Evolutionary conservation across 2,329 filamentous ascomycete genomes (phyloP).

Genomic region (Leptographium procerum): DNA sequence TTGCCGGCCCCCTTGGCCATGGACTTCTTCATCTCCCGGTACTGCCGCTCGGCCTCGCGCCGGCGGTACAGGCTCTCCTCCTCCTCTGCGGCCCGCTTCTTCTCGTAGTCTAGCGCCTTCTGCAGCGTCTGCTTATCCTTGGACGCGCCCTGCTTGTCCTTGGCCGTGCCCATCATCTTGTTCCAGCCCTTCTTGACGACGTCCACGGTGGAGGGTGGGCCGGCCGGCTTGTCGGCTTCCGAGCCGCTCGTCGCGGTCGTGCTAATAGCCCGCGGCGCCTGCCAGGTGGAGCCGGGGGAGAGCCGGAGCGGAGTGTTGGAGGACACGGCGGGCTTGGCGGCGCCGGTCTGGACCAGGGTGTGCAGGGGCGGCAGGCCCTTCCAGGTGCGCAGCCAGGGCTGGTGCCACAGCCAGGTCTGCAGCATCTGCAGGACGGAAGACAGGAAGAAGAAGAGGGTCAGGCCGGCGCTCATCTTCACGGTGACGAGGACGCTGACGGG

Average conservation of each 20-base stretch:
- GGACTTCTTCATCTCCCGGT: conserved; percentile 10
- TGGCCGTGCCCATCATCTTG: conserved; percentile 12
- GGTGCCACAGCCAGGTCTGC: conserved; percentile 35
- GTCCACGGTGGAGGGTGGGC: conserved; percentile 7
- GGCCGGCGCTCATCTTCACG: conserved; percentile 29
- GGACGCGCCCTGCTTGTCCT: conserved; percentile 10
- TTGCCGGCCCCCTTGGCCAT: conserved; percentile 2
- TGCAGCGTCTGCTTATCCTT: conserved; percentile 6
- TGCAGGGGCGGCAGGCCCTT: conserved; percentile 25
- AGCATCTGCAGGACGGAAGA: conserved; percentile 24
- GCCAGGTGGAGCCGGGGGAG: conserved; percentile 14
- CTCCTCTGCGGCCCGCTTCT: conserved; percentile 54
- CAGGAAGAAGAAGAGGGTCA: conserved; percentile 53
- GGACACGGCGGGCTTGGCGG: neutral
- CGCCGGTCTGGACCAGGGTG: neutral
- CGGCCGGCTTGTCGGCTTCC: conserved; percentile 7
- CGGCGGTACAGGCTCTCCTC: conserved; percentile 13
- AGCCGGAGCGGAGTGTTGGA: conserved; percentile 7
- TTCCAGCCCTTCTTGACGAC: conserved; percentile 12
- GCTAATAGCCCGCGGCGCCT: conserved; percentile 20
- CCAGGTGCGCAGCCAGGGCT: conserved; percentile 23
- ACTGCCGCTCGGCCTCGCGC: conserved; percentile 12
- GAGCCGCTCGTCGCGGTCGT: conserved; percentile 2
- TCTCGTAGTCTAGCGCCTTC: conserved; percentile 18
- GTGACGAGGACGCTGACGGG: conserved; percentile 32